A percentile compares a stretch with the other conserved stretches of the same genome.
Conservation (phyloP, 1,139 yeast genomes). For the Entelexis paramagnoliae region DNA sequence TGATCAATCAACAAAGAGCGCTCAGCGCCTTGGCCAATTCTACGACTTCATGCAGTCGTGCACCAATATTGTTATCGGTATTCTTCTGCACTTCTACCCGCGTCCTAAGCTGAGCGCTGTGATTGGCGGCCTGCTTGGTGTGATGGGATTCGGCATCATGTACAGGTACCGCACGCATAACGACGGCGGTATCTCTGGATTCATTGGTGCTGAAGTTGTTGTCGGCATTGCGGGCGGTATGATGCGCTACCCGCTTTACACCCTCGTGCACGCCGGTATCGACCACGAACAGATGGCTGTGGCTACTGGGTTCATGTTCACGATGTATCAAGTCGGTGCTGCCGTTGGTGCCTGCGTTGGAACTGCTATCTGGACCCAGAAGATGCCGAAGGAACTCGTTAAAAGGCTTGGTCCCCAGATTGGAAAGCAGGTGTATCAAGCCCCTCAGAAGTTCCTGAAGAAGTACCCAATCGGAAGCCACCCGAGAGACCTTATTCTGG, state of each 20-base stretch:
- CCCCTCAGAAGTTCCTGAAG: constrained; percentile 42
- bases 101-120: constrained; percentile 53
- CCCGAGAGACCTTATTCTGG: constrained; percentile 46
- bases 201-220: constrained; percentile 55
- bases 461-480: constrained; percentile 50
- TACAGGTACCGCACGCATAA: constrained; percentile 35
- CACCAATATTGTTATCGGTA: constrained; percentile 52
- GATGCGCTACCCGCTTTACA: constrained; percentile 57
- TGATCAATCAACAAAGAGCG: constrained; percentile 47
- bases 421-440: constrained; percentile 37
- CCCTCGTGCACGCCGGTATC: constrained; percentile 53
- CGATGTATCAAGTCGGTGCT: constrained; percentile 39
- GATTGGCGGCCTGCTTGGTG: constrained; percentile 46
- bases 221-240: constrained; percentile 70
- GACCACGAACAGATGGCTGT: constrained; percentile 43
- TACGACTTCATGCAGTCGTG: constrained; percentile 51
- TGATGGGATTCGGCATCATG: constrained; percentile 50
- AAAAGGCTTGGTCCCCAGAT: constrained; percentile 28
- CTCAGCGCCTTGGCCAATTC: constrained; percentile 56
- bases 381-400: constrained; percentile 31
- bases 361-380: constrained; percentile 42
- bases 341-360: constrained; percentile 41
- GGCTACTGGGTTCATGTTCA: constrained; percentile 37
- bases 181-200: constrained; percentile 38
- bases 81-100: constrained; percentile 41